phyloP scores from a whole-genome alignment of 495 filamentous ascomycete genomes.

The Penicilliopsis zonata region DNA sequence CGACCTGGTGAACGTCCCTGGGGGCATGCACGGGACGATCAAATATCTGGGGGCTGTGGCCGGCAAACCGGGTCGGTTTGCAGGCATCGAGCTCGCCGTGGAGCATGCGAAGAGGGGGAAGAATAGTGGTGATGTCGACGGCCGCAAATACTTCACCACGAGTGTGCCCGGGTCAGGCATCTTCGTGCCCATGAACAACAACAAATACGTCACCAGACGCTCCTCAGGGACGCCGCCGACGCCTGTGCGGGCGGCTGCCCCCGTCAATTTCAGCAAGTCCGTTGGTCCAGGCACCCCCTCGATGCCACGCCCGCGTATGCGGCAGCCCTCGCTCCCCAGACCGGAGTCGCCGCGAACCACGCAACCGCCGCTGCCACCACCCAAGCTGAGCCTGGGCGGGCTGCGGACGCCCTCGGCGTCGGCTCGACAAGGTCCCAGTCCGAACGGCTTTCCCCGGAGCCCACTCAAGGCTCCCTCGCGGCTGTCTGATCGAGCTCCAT shows the following conservation, averaged over 20 bases:
- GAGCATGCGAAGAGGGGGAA: constrained; percentile 79
- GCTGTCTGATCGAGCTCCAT: constrained; percentile 29
- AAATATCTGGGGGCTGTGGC: constrained; percentile 80
- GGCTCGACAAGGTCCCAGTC: constrained; percentile 14
- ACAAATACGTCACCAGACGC: constrained; percentile 53
- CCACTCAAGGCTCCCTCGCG: constrained; percentile 33
- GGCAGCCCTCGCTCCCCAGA: constrained; percentile 62
- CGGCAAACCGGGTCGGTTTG: constrained; percentile 85
- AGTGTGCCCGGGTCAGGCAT: constrained; percentile 72
- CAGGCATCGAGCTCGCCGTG: constrained; percentile 80
- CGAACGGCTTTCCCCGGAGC: constrained; percentile 24
- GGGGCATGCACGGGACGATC: constrained; percentile 82
- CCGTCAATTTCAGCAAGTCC: constrained; percentile 67
- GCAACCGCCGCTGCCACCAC: constrained; percentile 15
- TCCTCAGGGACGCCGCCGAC: constrained; percentile 56
- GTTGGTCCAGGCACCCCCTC: constrained; percentile 65
- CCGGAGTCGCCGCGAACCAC: constrained; percentile 64
- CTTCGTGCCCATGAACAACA: constrained; percentile 84
- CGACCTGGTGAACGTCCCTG: constrained; percentile 87
- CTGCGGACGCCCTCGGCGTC: constrained; percentile 30
- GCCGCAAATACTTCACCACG: constrained; percentile 70
- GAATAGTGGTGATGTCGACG: constrained; percentile 94
- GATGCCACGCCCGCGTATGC: constrained; percentile 49
- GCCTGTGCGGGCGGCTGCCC: constrained; percentile 30
- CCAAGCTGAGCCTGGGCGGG: constrained; percentile 48